Evolutionary conservation across 2,329 filamentous ascomycete genomes (phyloP).

Genomic region (Mycocentrospora acerina): DNA sequence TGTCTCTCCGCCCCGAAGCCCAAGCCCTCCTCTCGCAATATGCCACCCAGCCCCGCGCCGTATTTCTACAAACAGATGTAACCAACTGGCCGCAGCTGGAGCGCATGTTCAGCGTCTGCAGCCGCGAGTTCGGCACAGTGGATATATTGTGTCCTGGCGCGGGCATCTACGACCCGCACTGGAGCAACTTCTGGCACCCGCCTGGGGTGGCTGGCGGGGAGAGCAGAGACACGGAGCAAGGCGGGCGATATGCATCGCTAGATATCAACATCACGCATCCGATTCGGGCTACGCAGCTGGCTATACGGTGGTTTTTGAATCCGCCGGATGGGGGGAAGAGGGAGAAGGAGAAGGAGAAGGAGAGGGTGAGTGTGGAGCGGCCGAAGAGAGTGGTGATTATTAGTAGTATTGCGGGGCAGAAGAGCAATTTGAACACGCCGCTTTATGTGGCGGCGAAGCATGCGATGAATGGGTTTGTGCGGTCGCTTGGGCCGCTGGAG

Average conservation of each 20-base stretch:
- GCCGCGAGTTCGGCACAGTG: conserved; percentile 34
- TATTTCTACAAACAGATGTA: conserved; percentile 50
- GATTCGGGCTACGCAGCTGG: conserved; percentile 50
- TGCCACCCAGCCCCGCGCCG: conserved; percentile 35
- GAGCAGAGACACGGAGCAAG: conserved; percentile 36
- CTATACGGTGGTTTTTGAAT: conserved; percentile 49
- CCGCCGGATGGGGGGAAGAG: conserved; percentile 24
- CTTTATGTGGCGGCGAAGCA: conserved; percentile 52
- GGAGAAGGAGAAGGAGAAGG: conserved; percentile 29
- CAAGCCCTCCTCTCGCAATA: conserved; percentile 43
- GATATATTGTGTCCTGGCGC: conserved; percentile 54
- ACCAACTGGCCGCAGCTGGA: conserved; percentile 38
- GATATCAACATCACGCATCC: conserved; percentile 54
- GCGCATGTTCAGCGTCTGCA: conserved; percentile 33
- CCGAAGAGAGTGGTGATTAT: conserved; percentile 51
- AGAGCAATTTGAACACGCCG: conserved; percentile 40
- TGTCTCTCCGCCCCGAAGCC: conserved; percentile 51
- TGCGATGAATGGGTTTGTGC: conserved; percentile 51
- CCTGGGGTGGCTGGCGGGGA: conserved; percentile 36
- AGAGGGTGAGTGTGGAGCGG: conserved; percentile 40
- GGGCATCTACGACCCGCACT: conserved; percentile 52
- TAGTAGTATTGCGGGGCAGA: conserved; percentile 48
- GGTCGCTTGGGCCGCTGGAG: conserved; percentile 54
- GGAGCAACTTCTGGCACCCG: conserved; percentile 52
- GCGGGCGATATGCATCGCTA: conserved; percentile 35